Evolutionary conservation across 257 asterid genomes (phyloP).

Genomic region (Gentiana dahurica): DNA sequence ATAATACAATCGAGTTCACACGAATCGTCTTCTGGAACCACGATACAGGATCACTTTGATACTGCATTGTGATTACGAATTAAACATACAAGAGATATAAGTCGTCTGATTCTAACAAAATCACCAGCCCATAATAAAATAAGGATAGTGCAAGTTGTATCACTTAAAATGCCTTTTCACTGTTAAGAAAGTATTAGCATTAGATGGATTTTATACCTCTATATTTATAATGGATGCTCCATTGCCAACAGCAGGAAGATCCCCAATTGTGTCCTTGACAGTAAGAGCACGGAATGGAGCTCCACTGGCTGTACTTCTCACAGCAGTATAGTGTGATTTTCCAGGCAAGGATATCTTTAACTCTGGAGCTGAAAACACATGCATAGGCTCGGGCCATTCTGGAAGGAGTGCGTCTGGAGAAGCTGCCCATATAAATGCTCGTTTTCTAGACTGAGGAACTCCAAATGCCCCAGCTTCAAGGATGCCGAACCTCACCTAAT

Average conservation of each 20-base stretch:
- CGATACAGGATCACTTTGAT: background rate
- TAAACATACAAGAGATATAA: background rate
- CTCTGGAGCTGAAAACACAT: constrained; percentile 82
- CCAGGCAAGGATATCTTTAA: constrained; percentile 54
- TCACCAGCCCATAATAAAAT: too few species aligned
- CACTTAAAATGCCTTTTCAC: too few species aligned
- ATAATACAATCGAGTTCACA: constrained; percentile 42
- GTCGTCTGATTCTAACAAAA: too few species aligned
- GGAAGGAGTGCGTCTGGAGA: constrained; percentile 89
- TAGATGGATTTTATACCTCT: constrained; percentile 29
- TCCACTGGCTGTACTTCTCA: constrained; percentile 70
- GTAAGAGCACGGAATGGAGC: constrained; percentile 94
- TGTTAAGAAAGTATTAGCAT: too few species aligned
- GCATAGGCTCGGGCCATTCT: constrained; percentile 99
- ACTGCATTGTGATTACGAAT: constrained; percentile 21
- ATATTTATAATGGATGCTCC: constrained; percentile 2
- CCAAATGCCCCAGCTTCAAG: constrained; percentile 99
- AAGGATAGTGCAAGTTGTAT: too few species aligned
- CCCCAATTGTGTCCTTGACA: constrained; percentile 92
- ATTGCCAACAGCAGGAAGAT: constrained; percentile 49
- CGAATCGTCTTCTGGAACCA: constrained; percentile 15
- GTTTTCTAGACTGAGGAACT: constrained; percentile 92
- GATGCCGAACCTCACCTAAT: constrained; percentile 79
- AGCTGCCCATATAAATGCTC: constrained; percentile 99
- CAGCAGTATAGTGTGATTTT: constrained; percentile 65